Evolutionary conservation across 441 rosid species (phyloP).

Genomic region (Adansonia grandidieri): DNA sequence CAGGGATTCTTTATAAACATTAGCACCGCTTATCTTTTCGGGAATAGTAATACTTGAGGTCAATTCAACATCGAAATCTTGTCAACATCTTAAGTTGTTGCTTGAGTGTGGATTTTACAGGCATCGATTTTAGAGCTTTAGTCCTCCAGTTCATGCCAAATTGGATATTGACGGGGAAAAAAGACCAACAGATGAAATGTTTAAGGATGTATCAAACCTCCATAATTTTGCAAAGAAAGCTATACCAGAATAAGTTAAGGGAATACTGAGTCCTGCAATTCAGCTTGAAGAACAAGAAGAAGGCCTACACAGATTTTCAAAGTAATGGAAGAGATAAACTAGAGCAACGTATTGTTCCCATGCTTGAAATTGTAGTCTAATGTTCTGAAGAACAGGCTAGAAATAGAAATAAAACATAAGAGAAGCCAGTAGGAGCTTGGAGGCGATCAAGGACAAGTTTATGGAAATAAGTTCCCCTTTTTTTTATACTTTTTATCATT

Average conservation of each 20-base stretch:
- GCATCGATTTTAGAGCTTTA: conserved; percentile 43
- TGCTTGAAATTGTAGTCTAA: not conserved
- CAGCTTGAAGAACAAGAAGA: not conserved
- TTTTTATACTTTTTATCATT: too few species aligned
- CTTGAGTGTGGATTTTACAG: conserved; percentile 33
- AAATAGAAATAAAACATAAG: not conserved
- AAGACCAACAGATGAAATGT: conserved; percentile 24
- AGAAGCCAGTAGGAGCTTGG: not conserved
- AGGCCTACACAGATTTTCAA: not conserved
- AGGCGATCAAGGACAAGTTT: not conserved
- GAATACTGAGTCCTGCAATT: not conserved
- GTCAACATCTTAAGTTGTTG: conserved; percentile 33
- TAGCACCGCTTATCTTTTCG: too few species aligned
- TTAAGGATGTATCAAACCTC: conserved; percentile 20
- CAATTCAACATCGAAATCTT: conserved; percentile 40
- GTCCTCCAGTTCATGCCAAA: conserved; percentile 38
- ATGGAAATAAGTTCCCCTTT: not conserved
- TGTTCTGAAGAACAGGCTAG: conserved; percentile 6
- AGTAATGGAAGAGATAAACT: not conserved
- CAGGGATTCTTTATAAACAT: too few species aligned
- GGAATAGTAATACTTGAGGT: conserved; percentile 6
- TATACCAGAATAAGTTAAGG: not conserved
- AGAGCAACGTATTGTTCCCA: not conserved
- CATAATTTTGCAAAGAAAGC: conserved; percentile 19
- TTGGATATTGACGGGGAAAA: not conserved